Percentiles rank a stretch among this genome's conserved stretches.
Evolutionary conservation across 768 basidiomycete species (phyloP).

Genomic region (Epithele typhae): DNA sequence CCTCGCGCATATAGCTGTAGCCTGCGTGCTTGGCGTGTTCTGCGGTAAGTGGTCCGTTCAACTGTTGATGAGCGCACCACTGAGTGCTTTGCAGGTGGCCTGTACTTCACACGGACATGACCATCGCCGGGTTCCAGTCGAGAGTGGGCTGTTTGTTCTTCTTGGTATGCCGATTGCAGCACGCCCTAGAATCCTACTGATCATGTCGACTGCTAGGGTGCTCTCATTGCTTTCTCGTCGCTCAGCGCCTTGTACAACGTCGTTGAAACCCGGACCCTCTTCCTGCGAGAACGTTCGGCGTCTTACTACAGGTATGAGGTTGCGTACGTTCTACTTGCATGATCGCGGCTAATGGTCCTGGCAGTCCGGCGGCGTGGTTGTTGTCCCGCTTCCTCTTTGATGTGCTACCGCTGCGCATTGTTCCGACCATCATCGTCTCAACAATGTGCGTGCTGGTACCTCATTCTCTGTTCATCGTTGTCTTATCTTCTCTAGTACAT

Average conservation of each 20-base stretch:
- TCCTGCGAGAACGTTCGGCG: conserved; percentile 84
- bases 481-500: conserved; percentile 45
- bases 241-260: conserved; percentile 89
- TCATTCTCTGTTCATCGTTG: conserved; percentile 5
- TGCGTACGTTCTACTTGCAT: neutral
- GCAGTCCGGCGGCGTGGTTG: conserved; percentile 86
- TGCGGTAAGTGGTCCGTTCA: conserved; percentile 51
- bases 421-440: conserved; percentile 84
- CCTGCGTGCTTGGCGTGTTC: conserved; percentile 78
- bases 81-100: conserved; percentile 49
- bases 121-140: conserved; percentile 91
- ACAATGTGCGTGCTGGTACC: conserved; percentile 55
- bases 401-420: conserved; percentile 79
- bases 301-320: conserved; percentile 71
- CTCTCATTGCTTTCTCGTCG: conserved; percentile 87
- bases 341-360: neutral
- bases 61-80: neutral
- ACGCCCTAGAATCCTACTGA: neutral
- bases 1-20: conserved; percentile 68
- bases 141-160: conserved; percentile 95
- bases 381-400: conserved; percentile 87
- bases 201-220: conserved; percentile 47
- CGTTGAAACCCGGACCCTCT: conserved; percentile 77
- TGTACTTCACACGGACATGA: conserved; percentile 79
- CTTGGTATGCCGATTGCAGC: conserved; percentile 44